These are phyloP conservation scores for Aeschynomene evenia DNA, from an alignment of 306 rosid species.

Conservation along the genomic window DNA sequence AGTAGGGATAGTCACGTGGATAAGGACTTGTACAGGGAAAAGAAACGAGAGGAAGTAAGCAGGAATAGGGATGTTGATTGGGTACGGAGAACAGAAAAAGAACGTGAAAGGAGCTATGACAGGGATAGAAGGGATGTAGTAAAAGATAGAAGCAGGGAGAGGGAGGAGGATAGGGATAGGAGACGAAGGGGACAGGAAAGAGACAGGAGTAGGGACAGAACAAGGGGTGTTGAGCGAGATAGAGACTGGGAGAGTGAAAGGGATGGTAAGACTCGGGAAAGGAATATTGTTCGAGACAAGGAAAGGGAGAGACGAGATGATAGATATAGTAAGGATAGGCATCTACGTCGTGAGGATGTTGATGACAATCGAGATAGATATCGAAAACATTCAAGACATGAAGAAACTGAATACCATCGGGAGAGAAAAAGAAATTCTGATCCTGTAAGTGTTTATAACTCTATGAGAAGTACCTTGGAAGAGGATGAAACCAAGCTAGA, in stretches of 20 bases:
- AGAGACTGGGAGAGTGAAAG: slow-evolving; percentile 57
- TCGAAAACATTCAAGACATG: slow-evolving; percentile 54
- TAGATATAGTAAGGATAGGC: slow-evolving; percentile 50
- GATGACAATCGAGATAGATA: slow-evolving; percentile 45
- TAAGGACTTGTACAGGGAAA: slow-evolving; percentile 45
- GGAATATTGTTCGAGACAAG: slow-evolving; percentile 46
- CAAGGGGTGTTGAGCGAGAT: slow-evolving; percentile 46
- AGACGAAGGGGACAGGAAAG: slow-evolving; percentile 61
- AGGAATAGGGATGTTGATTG: slow-evolving; percentile 48
- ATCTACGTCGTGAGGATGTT: slow-evolving; percentile 43
- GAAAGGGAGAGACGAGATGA: slow-evolving; percentile 58
- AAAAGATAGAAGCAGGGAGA: slow-evolving; percentile 51
- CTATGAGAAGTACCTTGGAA: slow-evolving; percentile 32
- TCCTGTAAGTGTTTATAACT: slow-evolving; percentile 28
- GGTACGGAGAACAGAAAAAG: slow-evolving; percentile 38
- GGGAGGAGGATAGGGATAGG: slow-evolving; percentile 52
- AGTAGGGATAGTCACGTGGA: slow-evolving; percentile 48
- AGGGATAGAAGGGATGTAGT: slow-evolving; percentile 56
- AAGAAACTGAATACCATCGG: slow-evolving; percentile 43
- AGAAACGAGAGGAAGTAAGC: slow-evolving; percentile 41
- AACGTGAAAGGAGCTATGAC: slow-evolving; percentile 48
- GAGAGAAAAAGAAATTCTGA: slow-evolving; percentile 42
- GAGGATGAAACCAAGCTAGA: slow-evolving; percentile 36
- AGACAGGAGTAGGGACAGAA: slow-evolving; percentile 53
- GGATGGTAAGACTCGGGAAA: slow-evolving; percentile 44